Evolutionary conservation across 2,329 filamentous ascomycete genomes (phyloP), one percentile per base, ranked within the genome.

Genomic region (Coleophoma crateriformis): DNA sequence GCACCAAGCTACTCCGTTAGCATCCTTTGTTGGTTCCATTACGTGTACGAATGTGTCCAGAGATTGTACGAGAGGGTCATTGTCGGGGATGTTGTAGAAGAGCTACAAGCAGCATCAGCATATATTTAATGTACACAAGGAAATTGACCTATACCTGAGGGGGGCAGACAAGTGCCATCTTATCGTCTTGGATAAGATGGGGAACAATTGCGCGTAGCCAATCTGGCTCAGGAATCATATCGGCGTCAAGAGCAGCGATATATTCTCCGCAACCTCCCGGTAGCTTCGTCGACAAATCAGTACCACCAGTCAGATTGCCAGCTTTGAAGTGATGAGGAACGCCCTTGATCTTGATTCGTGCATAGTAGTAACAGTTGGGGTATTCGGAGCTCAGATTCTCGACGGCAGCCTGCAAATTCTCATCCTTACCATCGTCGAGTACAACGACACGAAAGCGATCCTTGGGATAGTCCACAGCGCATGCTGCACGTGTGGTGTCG

Each of bases 241-340:
- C 82, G 17, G 81, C 82, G 60, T 86, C 82, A 33, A 86, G 67
- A 37, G 78, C 77, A n/a, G 80, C 81, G 61, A 84, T 77, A 61
- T 71, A 83, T 58, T 76, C 68, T 42, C 71, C 70, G 14, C 76
- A 69, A 22, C 78, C 78, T 19, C 77, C 77, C 1, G 77, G 75
- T 33, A 81, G 65, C 17, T 65, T 60, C 17, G 70, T 68, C 10
- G 72, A 68, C 48, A 72, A 68, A 13, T 78, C 73, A 32, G 81
- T 62, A 33, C 77, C 81, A 50, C 79, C 77, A 65, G 83, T 84
- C 48, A 84, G 67, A 59, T 84, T 84, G 46, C 80, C 80, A 2
- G 80, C 78, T 68, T 84, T 84, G 69, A 79, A 82, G 60, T 79
- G 75, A 55, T 78, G 47, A 3, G 73, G 72, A 38, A 71, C 65